Conservation (phyloP, 164 flowering plant species). For the Amborella trichopoda region DNA sequence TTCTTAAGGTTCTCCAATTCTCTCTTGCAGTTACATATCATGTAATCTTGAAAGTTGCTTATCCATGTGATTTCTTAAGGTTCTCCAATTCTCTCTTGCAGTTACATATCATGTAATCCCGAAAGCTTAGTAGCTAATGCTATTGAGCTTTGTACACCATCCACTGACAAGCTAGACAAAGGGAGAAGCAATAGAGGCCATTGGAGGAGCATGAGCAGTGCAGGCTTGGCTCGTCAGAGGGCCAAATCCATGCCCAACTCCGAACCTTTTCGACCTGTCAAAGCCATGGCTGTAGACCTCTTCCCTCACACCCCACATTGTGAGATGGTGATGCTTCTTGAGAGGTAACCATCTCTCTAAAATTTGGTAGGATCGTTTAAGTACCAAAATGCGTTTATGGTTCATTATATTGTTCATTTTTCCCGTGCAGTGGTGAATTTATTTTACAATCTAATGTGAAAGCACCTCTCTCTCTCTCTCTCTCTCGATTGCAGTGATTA, state of each 20-base stretch:
- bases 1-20: no score
- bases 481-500: no score
- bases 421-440: no score
- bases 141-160: constrained; percentile 81
- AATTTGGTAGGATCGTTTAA: no score
- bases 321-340: constrained; percentile 87
- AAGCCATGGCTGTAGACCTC: constrained; percentile 86
- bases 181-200: constrained; percentile 40
- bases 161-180: constrained; percentile 44
- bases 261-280: constrained; percentile 79
- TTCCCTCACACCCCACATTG: constrained; percentile 88
- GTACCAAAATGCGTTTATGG: no score
- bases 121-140: constrained; percentile 90
- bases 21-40: no score
- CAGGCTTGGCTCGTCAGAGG: constrained; percentile 85
- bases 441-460: no score
- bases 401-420: no score
- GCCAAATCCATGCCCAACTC: constrained; percentile 88
- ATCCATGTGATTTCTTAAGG: no score
- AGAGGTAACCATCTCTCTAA: constrained; percentile 45
- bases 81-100: no score
- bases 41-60: no score
- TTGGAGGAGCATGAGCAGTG: constrained; percentile 86
- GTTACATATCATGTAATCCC: constrained; percentile 97
- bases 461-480: no score